Evolutionary conservation across 257 asterid species (phyloP).

Genomic region (Voacanga thouarsii): DNA sequence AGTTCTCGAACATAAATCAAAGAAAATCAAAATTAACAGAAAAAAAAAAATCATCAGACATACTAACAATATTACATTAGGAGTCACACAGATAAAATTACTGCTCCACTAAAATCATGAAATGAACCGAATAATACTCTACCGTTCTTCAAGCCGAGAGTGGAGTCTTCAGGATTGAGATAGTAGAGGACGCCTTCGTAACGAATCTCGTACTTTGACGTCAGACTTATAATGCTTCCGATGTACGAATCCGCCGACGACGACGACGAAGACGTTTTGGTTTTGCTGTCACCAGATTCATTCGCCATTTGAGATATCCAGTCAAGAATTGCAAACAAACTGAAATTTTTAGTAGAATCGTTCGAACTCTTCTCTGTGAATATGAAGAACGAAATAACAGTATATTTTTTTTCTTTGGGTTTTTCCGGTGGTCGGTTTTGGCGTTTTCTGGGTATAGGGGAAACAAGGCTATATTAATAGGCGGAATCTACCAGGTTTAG

Average conservation of each 20-base stretch:
- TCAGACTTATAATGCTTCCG: slow-evolving; percentile 69
- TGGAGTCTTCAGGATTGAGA: slow-evolving; percentile 66
- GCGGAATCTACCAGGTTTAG: not conserved
- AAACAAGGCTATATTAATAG: slow-evolving; percentile 5
- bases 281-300: slow-evolving; percentile 34
- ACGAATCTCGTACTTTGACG: slow-evolving; percentile 75
- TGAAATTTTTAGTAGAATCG: not conserved
- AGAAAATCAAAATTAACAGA: not conserved
- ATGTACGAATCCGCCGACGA: slow-evolving; percentile 51
- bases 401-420: not conserved
- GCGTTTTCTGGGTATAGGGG: not conserved
- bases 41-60: not conserved
- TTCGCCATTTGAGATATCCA: slow-evolving; percentile 31
- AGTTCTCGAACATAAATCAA: not conserved
- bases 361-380: not conserved
- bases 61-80: not conserved
- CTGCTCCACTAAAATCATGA: not conserved
- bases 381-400: not conserved
- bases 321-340: not conserved
- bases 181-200: slow-evolving; percentile 62
- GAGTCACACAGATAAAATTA: not conserved
- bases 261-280: slow-evolving; percentile 32
- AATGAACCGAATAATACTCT: slow-evolving; percentile 4
- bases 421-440: slow-evolving; percentile 3
- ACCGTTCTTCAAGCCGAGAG: slow-evolving; percentile 76